phyloP scores from a whole-genome alignment of 169 alveolate genomes.

The Cystoisospora suis region DNA sequence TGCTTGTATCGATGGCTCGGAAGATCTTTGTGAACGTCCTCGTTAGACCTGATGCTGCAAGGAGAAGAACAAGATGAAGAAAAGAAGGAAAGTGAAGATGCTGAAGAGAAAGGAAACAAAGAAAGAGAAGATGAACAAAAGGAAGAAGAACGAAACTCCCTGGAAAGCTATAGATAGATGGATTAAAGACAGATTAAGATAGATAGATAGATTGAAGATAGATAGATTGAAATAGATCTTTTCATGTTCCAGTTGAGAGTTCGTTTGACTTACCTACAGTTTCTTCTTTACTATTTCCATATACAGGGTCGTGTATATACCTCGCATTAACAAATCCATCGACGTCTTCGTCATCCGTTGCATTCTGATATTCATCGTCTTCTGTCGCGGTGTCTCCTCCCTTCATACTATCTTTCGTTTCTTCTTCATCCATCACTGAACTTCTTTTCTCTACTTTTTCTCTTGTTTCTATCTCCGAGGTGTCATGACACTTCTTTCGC shows the following conservation, averaged over 20 bases:
- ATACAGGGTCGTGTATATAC: constrained; percentile 13
- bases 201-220: no score
- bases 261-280: not conserved
- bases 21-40: not conserved
- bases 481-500: no score
- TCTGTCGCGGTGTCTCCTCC: constrained; percentile 4
- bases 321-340: constrained; percentile 48
- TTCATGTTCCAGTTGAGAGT: no score
- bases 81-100: not conserved
- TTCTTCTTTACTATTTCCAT: not conserved
- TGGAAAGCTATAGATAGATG: no score
- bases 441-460: no score
- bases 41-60: not conserved
- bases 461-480: no score
- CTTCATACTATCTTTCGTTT: not conserved
- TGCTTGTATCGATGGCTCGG: not conserved
- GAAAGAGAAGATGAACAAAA: no score
- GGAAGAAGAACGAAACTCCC: no score
- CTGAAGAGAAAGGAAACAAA: no score
- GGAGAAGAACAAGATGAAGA: not conserved
- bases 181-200: no score
- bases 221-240: no score
- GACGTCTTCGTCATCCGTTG: constrained; percentile 35
- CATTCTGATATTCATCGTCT: constrained; percentile 8
- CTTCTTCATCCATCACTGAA: no score